phyloP scores from a whole-genome alignment of 1,284 basidiomycete species.

The Crepidotus sp. region DNA sequence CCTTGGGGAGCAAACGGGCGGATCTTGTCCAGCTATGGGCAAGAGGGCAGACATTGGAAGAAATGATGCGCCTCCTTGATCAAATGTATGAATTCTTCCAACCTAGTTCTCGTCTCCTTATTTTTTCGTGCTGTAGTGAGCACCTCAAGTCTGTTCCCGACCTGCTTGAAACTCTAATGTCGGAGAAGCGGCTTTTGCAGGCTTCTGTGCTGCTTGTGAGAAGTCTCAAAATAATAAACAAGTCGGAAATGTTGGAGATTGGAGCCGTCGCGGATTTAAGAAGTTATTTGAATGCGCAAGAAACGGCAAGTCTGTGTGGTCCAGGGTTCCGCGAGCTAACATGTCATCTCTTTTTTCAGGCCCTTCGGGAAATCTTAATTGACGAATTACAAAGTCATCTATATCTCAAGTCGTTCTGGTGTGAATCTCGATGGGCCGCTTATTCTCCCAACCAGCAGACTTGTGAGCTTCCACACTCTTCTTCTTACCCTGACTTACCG shows the following conservation, averaged over 20 bases:
- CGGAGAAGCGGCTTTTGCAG: slow-evolving; percentile 89
- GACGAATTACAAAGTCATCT: slow-evolving; percentile 97
- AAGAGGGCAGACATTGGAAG: slow-evolving; percentile 75
- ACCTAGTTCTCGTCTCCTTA: slow-evolving; percentile 1
- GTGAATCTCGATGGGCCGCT: slow-evolving; percentile 83
- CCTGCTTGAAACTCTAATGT: slow-evolving; percentile 86
- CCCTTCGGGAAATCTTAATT: slow-evolving; percentile 83
- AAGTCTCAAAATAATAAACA: slow-evolving; percentile 87
- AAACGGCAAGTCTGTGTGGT: slow-evolving; percentile 51
- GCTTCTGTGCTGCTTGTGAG: slow-evolving; percentile 84
- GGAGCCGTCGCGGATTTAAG: slow-evolving; percentile 88
- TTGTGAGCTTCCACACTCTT: slow-evolving; percentile 39
- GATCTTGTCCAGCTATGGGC: slow-evolving; percentile 84
- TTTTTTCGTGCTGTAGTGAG: slow-evolving; percentile 48
- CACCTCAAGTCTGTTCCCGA: slow-evolving; percentile 89
- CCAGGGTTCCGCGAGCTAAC: slow-evolving; percentile 8
- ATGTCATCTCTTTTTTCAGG: slow-evolving; percentile 51
- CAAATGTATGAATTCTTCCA: slow-evolving; percentile 60
- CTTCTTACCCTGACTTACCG: slow-evolving; percentile 6
- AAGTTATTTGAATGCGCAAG: slow-evolving; percentile 81
- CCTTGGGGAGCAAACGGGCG: slow-evolving; percentile 67
- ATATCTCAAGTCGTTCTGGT: slow-evolving; percentile 97
- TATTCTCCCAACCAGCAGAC: slow-evolving; percentile 76
- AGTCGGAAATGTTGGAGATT: slow-evolving; percentile 88
- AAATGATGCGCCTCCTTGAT: slow-evolving; percentile 86